phyloP scores from a whole-genome alignment of 768 basidiomycete genomes.

The Astraeus odoratus region DNA sequence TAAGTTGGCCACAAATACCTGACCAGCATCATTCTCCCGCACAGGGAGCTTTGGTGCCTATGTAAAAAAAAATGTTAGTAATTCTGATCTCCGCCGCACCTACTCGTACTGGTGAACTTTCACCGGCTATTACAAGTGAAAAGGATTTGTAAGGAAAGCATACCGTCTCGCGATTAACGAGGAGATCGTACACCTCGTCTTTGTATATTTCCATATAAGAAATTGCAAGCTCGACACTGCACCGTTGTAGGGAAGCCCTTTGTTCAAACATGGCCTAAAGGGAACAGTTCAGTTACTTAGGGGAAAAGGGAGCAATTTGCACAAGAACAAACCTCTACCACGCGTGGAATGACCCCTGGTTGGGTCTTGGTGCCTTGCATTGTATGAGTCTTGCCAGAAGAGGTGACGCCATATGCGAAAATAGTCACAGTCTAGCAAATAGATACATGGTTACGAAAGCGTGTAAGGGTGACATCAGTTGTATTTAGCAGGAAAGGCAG shows the following conservation, averaged over 20 bases:
- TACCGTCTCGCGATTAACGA: constrained; percentile 66
- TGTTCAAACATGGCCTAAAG: constrained; percentile 52
- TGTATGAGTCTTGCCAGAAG: constrained; percentile 87
- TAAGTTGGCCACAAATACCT: constrained; percentile 51
- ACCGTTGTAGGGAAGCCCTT: constrained; percentile 31
- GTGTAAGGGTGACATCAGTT: not conserved
- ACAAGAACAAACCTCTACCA: constrained; percentile 51
- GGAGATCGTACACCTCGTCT: constrained; percentile 84
- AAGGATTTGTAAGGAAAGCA: constrained; percentile 22
- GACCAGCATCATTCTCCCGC: constrained; percentile 43
- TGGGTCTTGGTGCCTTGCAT: constrained; percentile 76
- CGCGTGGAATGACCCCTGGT: constrained; percentile 83
- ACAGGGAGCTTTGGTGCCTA: constrained; percentile 51
- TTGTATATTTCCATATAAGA: constrained; percentile 92
- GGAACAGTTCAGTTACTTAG: not conserved
- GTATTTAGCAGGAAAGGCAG: not conserved
- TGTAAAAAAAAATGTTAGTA: not conserved
- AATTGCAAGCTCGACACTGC: constrained; percentile 43
- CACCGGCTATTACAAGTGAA: no score
- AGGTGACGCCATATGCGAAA: constrained; percentile 88
- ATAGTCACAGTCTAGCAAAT: constrained; percentile 67
- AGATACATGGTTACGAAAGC: not conserved
- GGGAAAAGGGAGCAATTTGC: not conserved
- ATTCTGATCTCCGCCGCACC: no score
- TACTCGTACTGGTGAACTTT: no score